These are phyloP conservation scores for Prinsepia uniflora DNA, from an alignment of 306 rosid genomes.

Conservation along the genomic window DNA sequence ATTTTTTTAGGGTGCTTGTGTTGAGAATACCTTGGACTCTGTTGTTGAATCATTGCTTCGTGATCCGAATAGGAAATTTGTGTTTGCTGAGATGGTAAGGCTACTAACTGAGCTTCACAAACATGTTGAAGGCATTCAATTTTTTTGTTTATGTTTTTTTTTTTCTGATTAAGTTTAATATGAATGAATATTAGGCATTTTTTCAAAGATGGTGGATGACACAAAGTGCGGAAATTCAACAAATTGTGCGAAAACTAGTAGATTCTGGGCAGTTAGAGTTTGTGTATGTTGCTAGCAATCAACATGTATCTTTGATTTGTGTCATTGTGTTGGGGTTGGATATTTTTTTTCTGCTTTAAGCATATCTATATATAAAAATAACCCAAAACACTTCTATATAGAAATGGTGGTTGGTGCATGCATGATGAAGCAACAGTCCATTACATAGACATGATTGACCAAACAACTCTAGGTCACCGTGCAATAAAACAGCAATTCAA, in stretches of 20 bases:
- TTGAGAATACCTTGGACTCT: slow-evolving; percentile 76
- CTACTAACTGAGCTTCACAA: neutral
- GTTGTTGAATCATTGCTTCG: slow-evolving; percentile 64
- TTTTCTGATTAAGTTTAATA: neutral
- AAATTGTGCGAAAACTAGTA: slow-evolving; percentile 57
- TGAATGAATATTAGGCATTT: slow-evolving; percentile 48
- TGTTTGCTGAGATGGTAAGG: slow-evolving; percentile 76
- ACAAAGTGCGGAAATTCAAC: slow-evolving; percentile 56
- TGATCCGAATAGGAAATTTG: slow-evolving; percentile 77
- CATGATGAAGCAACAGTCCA: slow-evolving; percentile 91
- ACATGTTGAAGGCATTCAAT: neutral
- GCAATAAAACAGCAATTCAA: slow-evolving; percentile 61
- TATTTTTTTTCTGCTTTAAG: neutral
- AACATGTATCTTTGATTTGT: neutral
- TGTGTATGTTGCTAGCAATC: slow-evolving; percentile 37
- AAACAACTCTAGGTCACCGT: slow-evolving; percentile 75
- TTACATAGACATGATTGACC: slow-evolving; percentile 94
- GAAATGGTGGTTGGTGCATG: slow-evolving; percentile 99
- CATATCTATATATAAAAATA: neutral
- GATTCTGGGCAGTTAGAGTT: slow-evolving; percentile 64
- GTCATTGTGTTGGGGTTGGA: neutral
- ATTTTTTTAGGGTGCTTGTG: slow-evolving; percentile 60
- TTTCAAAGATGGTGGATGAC: slow-evolving; percentile 81
- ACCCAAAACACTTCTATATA: slow-evolving; percentile 18
- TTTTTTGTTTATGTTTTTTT: neutral